Base-by-base conservation (phyloP, 139 green algal species). In the Coelastrella sp. region DNA sequence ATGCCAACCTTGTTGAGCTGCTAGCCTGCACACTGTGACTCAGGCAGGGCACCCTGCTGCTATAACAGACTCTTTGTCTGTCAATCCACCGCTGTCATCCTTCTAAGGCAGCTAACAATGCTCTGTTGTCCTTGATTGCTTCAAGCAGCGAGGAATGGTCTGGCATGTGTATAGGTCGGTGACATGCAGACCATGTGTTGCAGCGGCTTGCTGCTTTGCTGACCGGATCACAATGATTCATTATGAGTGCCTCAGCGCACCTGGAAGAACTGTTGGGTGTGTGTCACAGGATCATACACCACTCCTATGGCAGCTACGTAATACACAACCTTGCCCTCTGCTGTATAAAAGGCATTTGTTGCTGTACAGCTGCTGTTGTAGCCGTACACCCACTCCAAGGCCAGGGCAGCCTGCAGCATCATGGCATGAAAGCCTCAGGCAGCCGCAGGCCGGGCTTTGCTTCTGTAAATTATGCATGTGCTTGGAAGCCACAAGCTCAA, bases 351-450 rank as follows among this genome's bases (percentile, higher is more conserved):
- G 32, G 94, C 79, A 85, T 95, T 96, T 43, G 80, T 63, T 2
- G 51, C 30, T 64, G 88, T 90, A 73, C 89, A 90, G 76, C 73
- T 75, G 51, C 85, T 88, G 9, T 89, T 85, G 48, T 92, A 96
- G 23, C 93, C 93, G 66, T 96, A 93, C 62, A 96, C 92, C 76
- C 91, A 96, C 69, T 95, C 92, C 23, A 96, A 89, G 53, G 90
- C 51, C 15, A 96, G 77, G 0, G 75, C 80, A 2, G 89, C 79
- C 89, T 93, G 87, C 30, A 72, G 4, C 5, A n/a, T 17, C 19
- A 17, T 0, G 27, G 5, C 38, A 21, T 7, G 4, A 5, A 9
- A 57, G 45, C 11, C 11, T 0, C 15, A 53, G 11, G 45, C 15
- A 23, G 45, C 45, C 15, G 11, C 1, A 57, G 45, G 45, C 15